Evolutionary conservation across 1,139 yeast species (phyloP), one percentile per base, ranked within the genome.

Genomic region (Lodderomyces beijingensis): DNA sequence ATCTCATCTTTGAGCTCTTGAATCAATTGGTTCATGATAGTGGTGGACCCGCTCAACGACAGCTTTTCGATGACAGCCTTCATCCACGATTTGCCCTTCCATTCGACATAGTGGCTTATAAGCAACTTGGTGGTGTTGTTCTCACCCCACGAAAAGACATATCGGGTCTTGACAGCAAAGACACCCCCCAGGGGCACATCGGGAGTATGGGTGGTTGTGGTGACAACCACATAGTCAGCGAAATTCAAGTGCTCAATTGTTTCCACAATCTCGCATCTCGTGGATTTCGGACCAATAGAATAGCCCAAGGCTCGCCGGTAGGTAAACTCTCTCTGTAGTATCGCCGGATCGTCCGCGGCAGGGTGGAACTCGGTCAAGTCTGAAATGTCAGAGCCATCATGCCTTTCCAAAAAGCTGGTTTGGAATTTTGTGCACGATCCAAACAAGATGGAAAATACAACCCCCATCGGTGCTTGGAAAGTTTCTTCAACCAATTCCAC

Each of bases 171-270:
- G 4, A 76, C 78, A 17, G 65, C 57, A 44, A 76, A 76, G 1
- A 72, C 66, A 28, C 59, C 62, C 5, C 82, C 82, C 58, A 74
- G 74, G 0, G 82, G 82, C 4, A 76, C 82, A 43, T 73, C 77
- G 0, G 82, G 82, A 0, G 81, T 75, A 14, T 47, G 53, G 2
- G 76, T 62, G 2, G 57, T 58, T 6, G 70, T 57, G 3, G 59
- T 43, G 5, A 73, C 59, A 21, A 59, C 53, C 5, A 70, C 51
- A 38, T 58, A 53, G 26, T 57, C 59, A 12, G 63, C 53, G 33
- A 55, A 63, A 41, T 74, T 67, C 28, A 57, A 42, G 37, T 65
- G 62, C 35, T 64, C 66, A 12, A 74, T 54, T 2, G 50, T 48
- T 49, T 75, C 82, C 11, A 51, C 53, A 14, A 71, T 74, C 35